These are phyloP conservation scores for Phytophthora niederhauseri DNA, from an alignment of 352 stramenopile species.

Conservation along the genomic window DNA sequence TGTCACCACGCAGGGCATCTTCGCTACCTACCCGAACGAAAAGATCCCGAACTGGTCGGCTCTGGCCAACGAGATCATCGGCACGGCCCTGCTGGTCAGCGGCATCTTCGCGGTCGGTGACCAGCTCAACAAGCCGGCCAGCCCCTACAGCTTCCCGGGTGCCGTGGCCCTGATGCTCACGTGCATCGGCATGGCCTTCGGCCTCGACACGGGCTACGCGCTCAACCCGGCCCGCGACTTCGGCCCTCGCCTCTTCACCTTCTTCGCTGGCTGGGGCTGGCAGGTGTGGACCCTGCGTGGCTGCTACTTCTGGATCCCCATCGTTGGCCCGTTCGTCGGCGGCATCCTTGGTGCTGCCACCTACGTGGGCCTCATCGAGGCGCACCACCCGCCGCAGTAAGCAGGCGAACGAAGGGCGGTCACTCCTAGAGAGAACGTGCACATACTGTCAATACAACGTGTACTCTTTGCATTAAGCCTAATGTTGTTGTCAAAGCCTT, in stretches of 20 bases:
- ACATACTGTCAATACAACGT: conserved; percentile 17
- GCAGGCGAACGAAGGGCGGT: background rate
- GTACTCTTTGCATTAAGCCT: conserved; percentile 10
- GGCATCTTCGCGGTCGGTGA: conserved; percentile 55
- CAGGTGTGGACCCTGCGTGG: conserved; percentile 40
- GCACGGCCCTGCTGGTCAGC: conserved; percentile 43
- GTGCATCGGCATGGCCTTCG: conserved; percentile 45
- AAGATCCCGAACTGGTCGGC: conserved; percentile 46
- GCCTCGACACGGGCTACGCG: conserved; percentile 46
- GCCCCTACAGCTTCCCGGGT: conserved; percentile 42
- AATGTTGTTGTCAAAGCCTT: background rate
- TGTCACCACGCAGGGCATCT: conserved; percentile 47
- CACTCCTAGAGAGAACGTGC: background rate
- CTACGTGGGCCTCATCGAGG: conserved; percentile 33
- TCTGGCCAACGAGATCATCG: conserved; percentile 52
- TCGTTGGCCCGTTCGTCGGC: conserved; percentile 35
- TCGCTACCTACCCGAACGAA: conserved; percentile 54
- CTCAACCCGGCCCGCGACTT: conserved; percentile 56
- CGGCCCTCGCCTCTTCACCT: conserved; percentile 52
- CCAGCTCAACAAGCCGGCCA: conserved; percentile 52
- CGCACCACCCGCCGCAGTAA: conserved; percentile 27
- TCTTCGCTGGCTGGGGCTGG: conserved; percentile 53
- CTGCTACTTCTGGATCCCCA: conserved; percentile 37
- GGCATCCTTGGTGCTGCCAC: conserved; percentile 29
- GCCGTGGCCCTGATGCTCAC: conserved; percentile 43